phyloP scores from a whole-genome alignment of 2,329 filamentous ascomycete genomes.

The Didymosphaeria variabile region DNA sequence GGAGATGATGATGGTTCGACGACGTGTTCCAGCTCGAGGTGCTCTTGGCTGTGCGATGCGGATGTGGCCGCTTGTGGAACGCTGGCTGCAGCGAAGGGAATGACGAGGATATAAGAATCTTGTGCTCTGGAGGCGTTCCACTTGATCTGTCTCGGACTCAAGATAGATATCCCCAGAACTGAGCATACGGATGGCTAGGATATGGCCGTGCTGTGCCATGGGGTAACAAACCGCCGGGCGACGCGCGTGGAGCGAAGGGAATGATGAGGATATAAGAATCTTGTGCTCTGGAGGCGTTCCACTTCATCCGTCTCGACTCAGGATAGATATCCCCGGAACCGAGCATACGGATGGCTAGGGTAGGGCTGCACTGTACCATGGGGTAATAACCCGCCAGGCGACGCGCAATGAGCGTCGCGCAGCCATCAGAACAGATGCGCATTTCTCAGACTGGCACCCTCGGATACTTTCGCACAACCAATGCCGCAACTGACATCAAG shows the following conservation, averaged over 20 bases:
- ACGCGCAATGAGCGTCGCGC: not conserved
- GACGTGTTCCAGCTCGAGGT: not conserved
- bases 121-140: not conserved
- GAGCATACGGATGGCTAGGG: not conserved
- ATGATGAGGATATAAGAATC: not conserved
- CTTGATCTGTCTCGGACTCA: not conserved
- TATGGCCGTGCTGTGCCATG: not conserved
- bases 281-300: not conserved
- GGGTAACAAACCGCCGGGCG: not conserved
- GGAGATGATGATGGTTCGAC: not conserved
- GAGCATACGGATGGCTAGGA: not conserved
- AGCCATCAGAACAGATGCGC: conserved; percentile 1
- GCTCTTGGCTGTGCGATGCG: not conserved
- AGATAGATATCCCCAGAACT: not conserved
- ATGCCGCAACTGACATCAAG: no score
- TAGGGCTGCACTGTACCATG: not conserved
- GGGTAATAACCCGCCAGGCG: not conserved
- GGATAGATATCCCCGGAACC: not conserved
- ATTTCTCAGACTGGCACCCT: not conserved
- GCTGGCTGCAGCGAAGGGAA: not conserved
- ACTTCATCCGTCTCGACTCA: not conserved
- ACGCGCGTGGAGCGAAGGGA: no score
- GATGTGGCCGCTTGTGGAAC: not conserved
- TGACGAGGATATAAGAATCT: not conserved
- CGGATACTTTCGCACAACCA: not conserved